Base-by-base conservation (phyloP, 306 rosid species). In the Cyclanthera cordifolia region DNA sequence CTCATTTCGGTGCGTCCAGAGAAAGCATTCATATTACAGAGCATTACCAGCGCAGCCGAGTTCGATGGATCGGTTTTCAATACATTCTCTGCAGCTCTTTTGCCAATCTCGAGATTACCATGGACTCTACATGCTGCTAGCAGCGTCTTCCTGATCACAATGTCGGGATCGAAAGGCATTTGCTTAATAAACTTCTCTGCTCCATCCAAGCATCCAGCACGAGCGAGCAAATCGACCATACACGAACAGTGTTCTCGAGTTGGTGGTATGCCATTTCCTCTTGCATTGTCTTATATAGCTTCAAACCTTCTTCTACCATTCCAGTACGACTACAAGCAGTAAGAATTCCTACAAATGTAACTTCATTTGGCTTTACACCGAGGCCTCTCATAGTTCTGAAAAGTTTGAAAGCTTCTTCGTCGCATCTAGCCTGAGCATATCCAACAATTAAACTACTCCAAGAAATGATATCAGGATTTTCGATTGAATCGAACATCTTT, bases 401-500 rank as follows among this genome's bases (percentile, higher is more conserved):
- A 77, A 85, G 86, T 71, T 76, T 65, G 45, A 87, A 84, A 63
- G 96, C 87, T 82, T 87, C 86, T 34, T 79, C 76, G 60, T 89
- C 89, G 47, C 80, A 78, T 63, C 96, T 95, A 49, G 57, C 84
- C 50, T 85, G 91, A 70, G 96, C 84, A 74, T 83, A 85, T 53
- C 96, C 85, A 53, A 90, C 80, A 64, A 90, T 82, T 72, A 90
- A 83, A 78, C 89, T 87, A 85, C 91, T 90, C 96, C 95, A 90
- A n/a, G 89, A 85, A 77, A 90, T 82, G 54, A 85, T 59, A 74
- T 90, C 79, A 0, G 83, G 88, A 75, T 59, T 73, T 52, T 73
- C 79, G 52, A 77, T 82, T 21, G 77, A 84, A 57, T 76, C 68
- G 59, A 90, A 90, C 64, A 83, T 76, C 72, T 84, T 79, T 71